Evolutionary conservation across 208 protist species (phyloP).

Genomic region (Crithidia mellificae): DNA sequence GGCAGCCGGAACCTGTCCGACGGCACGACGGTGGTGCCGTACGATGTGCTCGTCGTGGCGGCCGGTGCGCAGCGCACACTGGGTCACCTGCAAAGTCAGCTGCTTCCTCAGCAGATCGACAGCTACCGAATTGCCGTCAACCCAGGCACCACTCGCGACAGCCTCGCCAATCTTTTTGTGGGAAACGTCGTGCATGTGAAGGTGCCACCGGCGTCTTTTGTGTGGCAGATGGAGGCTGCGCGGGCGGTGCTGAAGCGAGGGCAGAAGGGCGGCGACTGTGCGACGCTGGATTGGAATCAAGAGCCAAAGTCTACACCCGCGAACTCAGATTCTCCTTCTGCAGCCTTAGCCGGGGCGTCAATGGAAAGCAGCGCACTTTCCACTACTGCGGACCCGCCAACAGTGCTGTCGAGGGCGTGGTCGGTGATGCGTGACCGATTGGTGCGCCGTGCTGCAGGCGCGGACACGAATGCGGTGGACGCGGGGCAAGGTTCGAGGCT

Average conservation of each 20-base stretch:
- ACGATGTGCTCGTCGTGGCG: slow-evolving; percentile 84
- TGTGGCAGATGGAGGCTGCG: slow-evolving; percentile 36
- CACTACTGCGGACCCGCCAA: not conserved
- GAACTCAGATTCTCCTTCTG: not conserved
- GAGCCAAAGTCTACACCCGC: not conserved
- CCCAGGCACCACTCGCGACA: slow-evolving; percentile 78
- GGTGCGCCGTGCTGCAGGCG: not conserved
- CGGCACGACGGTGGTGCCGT: slow-evolving; percentile 51
- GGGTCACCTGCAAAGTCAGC: slow-evolving; percentile 38
- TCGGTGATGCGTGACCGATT: not conserved
- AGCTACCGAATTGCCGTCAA: slow-evolving; percentile 75
- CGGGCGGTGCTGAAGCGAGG: slow-evolving; percentile 13
- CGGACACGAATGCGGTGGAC: not conserved
- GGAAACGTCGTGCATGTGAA: slow-evolving; percentile 83
- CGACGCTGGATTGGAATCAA: not conserved
- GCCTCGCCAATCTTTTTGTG: slow-evolving; percentile 55
- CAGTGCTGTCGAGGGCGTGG: not conserved
- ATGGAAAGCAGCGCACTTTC: not conserved
- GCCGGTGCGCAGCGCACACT: slow-evolving; percentile 63
- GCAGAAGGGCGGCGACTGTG: not conserved
- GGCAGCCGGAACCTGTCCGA: slow-evolving; percentile 28
- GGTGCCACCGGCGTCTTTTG: slow-evolving; percentile 76
- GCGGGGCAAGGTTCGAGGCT: not conserved
- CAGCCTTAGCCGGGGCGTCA: not conserved
- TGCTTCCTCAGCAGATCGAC: slow-evolving; percentile 49